Conservation (phyloP, 2,329 filamentous ascomycete species). For the Neonectria sp. region DNA sequence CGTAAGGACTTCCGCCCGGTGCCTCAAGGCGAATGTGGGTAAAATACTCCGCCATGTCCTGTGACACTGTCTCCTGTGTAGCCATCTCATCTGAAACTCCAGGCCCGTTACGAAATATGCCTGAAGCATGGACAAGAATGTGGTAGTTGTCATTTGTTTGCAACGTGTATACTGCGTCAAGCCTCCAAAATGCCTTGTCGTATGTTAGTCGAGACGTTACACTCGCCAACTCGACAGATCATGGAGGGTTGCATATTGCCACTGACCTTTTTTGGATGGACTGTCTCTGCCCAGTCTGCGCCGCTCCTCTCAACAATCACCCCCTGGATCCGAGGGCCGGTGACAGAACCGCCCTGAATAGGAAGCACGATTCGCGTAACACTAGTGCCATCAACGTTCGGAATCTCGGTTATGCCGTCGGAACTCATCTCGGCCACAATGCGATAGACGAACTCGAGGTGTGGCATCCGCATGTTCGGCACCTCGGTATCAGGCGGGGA, state of each 20-base stretch:
- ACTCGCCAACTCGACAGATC: not conserved
- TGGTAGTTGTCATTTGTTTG: conserved; percentile 31
- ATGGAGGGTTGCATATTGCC: too few relatives aligned
- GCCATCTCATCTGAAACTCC: conserved; percentile 14
- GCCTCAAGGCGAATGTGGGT: conserved; percentile 40
- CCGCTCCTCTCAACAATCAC: conserved; percentile 37
- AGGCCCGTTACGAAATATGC: conserved; percentile 38
- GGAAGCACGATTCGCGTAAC: conserved; percentile 35
- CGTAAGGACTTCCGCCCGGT: conserved; percentile 29
- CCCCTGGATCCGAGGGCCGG: conserved; percentile 34
- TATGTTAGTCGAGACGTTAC: not conserved
- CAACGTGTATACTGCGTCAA: conserved; percentile 39
- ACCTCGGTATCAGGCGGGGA: conserved; percentile 17
- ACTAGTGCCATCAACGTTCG: conserved; percentile 26
- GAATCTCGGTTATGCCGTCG: conserved; percentile 31
- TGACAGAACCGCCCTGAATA: conserved; percentile 34
- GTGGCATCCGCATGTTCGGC: conserved; percentile 37
- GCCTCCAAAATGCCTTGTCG: conserved; percentile 25
- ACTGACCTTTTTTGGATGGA: conserved; percentile 34
- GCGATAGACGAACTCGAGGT: conserved; percentile 41
- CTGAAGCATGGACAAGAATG: conserved; percentile 40
- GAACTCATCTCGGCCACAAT: conserved; percentile 42
- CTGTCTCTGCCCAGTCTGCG: conserved; percentile 39
- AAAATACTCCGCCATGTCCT: conserved; percentile 42
- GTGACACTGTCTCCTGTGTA: conserved; percentile 29